Percentiles rank a stretch among this genome's conserved stretches.
Evolutionary conservation across 441 rosid species (phyloP).

Genomic region (Dalechampia spathulata): DNA sequence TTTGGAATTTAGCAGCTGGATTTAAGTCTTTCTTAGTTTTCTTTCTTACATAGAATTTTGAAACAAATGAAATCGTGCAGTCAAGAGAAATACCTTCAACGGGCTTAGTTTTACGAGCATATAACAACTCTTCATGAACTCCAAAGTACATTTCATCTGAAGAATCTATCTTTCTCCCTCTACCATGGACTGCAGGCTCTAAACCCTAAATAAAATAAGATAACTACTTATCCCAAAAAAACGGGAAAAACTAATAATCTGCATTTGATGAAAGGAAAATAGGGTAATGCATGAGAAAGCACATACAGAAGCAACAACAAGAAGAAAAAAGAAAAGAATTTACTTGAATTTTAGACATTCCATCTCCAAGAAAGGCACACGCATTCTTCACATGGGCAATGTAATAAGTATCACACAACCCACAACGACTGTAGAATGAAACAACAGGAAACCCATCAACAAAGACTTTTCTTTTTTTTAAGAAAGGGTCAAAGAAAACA

Average conservation of each 20-base stretch:
- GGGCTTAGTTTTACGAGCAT: constrained; percentile 84
- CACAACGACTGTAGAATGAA: constrained; percentile 51
- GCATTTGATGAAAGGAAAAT: constrained; percentile 1
- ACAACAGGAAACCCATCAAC: too few species aligned
- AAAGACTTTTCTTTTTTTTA: too few species aligned
- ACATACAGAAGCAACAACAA: background rate
- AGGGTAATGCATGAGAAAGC: background rate
- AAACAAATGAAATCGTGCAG: too few species aligned
- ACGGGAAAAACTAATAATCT: background rate
- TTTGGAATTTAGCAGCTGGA: too few species aligned
- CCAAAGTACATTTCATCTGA: constrained; percentile 80
- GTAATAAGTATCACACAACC: constrained; percentile 89
- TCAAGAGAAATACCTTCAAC: constrained; percentile 48
- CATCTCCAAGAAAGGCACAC: constrained; percentile 94
- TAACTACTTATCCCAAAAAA: background rate
- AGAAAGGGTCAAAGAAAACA: background rate
- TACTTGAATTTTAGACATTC: constrained; percentile 92
- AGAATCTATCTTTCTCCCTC: constrained; percentile 69
- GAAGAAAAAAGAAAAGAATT: constrained; percentile 10
- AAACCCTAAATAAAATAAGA: constrained; percentile 37
- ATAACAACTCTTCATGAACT: constrained; percentile 61
- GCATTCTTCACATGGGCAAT: constrained; percentile 89
- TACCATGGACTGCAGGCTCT: constrained; percentile 83
- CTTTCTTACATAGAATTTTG: too few species aligned
- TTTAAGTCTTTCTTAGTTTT: too few species aligned